Percentiles rank a stretch among this genome's conserved stretches.
phyloP scores from a whole-genome alignment of 768 basidiomycete genomes.

The Suillus bovinus region DNA sequence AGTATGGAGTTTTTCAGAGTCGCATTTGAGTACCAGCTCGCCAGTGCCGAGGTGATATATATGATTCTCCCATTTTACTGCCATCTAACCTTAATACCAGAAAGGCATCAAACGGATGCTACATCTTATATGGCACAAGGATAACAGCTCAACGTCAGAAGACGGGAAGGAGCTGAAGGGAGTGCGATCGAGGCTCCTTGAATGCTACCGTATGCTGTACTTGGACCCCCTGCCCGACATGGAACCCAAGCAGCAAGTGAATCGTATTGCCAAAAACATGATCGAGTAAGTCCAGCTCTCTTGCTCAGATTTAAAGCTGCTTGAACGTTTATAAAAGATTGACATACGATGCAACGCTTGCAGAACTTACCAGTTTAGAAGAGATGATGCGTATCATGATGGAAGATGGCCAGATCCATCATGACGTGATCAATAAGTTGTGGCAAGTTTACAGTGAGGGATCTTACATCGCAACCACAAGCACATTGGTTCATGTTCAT shows the following conservation, averaged over 20 bases:
- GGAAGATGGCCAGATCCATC: constrained; percentile 81
- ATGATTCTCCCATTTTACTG: background rate
- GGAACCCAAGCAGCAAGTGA: constrained; percentile 83
- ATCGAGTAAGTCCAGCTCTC: constrained; percentile 67
- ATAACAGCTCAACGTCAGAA: constrained; percentile 79
- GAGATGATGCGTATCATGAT: constrained; percentile 98
- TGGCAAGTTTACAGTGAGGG: constrained; percentile 95
- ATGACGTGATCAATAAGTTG: constrained; percentile 84
- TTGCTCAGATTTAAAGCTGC: constrained; percentile 1
- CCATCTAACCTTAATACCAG: constrained; percentile 39
- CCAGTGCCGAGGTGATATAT: constrained; percentile 64
- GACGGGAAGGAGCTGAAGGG: constrained; percentile 84
- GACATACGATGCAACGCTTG: constrained; percentile 90
- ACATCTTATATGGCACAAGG: constrained; percentile 96
- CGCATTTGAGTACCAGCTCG: constrained; percentile 78
- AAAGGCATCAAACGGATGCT: constrained; percentile 93
- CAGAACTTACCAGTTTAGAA: constrained; percentile 93
- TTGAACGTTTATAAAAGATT: constrained; percentile 49
- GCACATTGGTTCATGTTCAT: background rate
- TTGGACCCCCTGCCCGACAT: constrained; percentile 80
- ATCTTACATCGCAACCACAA: background rate
- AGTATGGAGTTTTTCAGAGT: constrained; percentile 89
- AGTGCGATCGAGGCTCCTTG: constrained; percentile 81
- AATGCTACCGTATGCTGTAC: constrained; percentile 85
- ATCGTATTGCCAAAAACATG: constrained; percentile 93